These are phyloP conservation scores for Plasmodium cynomolgi DNA, from an alignment of 169 alveolate genomes.

Conservation along the genomic window DNA sequence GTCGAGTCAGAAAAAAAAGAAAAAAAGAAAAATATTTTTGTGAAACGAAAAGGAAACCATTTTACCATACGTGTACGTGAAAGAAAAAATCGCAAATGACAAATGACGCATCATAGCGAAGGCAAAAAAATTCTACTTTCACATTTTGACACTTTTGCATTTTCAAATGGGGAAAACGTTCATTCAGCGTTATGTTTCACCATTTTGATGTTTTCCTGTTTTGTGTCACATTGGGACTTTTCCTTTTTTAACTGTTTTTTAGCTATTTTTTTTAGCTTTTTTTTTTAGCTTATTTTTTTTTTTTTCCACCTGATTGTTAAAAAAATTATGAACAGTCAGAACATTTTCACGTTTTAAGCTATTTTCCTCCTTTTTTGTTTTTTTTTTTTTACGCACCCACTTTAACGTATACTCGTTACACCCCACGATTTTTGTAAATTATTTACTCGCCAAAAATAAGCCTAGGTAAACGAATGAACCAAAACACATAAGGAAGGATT, in stretches of 20 bases:
- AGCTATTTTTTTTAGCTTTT: neutral
- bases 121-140: neutral
- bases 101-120: neutral
- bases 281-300: too few relatives aligned
- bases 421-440: neutral
- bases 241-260: neutral
- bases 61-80: neutral
- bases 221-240: neutral
- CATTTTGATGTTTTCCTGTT: neutral
- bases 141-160: neutral
- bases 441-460: neutral
- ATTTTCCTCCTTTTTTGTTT: neutral
- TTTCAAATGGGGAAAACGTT: neutral
- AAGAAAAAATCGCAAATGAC: neutral
- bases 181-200: neutral
- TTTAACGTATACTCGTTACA: neutral
- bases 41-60: neutral
- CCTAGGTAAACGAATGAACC: neutral
- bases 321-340: constrained; percentile 9
- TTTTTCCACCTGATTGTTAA: neutral
- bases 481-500: neutral
- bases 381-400: neutral
- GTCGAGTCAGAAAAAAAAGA: neutral
- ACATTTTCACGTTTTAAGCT: neutral
- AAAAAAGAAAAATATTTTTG: neutral